phyloP scores from a whole-genome alignment of 805 yeast genomes.

The Barnettozyma salicaria region DNA sequence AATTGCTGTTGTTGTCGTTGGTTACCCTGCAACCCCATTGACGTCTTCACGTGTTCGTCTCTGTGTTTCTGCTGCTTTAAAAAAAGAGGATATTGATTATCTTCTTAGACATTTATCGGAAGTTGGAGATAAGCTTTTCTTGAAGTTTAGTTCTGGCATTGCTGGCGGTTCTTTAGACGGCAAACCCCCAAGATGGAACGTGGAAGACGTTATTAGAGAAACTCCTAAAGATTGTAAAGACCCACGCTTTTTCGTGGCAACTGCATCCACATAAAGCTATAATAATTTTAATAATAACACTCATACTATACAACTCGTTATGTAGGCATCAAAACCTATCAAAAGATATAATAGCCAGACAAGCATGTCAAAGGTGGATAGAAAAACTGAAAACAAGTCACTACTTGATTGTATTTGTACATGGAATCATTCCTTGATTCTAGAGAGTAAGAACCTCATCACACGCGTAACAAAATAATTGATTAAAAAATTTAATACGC shows the following conservation, averaged over 20 bases:
- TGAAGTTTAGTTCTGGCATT: slow-evolving; percentile 73
- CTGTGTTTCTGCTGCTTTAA: slow-evolving; percentile 87
- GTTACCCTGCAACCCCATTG: slow-evolving; percentile 96
- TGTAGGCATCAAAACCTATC: no score
- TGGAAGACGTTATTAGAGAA: slow-evolving; percentile 68
- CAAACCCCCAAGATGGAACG: slow-evolving; percentile 66
- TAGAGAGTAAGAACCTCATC: no score
- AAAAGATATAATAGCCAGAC: no score
- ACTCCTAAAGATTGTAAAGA: slow-evolving; percentile 61
- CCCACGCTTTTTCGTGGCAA: slow-evolving; percentile 30
- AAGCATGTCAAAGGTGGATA: no score
- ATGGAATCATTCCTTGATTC: no score
- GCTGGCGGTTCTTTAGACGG: slow-evolving; percentile 62
- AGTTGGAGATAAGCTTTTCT: slow-evolving; percentile 67
- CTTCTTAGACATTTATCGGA: slow-evolving; percentile 64
- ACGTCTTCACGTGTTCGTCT: slow-evolving; percentile 85
- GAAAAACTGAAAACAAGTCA: no score
- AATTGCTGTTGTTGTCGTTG: slow-evolving; percentile 93
- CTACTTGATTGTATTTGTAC: no score
- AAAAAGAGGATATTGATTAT: slow-evolving; percentile 88
- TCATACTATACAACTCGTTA: neutral
- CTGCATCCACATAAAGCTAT: slow-evolving; percentile 14
- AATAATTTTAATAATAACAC: neutral
- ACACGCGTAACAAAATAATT: no score
- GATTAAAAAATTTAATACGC: no score